A percentile compares a stretch with the other conserved stretches of the same genome.
phyloP scores from a whole-genome alignment of 352 stramenopile genomes.

The Paralagenidium karlingii region DNA sequence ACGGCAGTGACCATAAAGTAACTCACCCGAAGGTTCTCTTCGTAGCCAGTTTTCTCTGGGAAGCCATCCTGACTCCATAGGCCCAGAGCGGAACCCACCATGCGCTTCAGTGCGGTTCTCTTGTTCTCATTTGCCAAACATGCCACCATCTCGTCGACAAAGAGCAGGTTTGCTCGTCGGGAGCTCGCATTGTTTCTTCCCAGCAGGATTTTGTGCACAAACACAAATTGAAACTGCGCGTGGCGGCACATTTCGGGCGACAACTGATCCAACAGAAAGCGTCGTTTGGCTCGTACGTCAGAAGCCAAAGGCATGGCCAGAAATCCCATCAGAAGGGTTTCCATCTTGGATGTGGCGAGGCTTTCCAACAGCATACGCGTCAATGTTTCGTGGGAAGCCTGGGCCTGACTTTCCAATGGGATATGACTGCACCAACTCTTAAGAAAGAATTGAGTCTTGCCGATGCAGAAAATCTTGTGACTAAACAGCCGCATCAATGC shows the following conservation, averaged over 20 bases:
- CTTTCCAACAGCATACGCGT: too few species aligned
- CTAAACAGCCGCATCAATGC: slow-evolving; percentile 34
- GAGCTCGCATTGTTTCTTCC: slow-evolving; percentile 23
- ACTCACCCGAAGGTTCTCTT: slow-evolving; percentile 32
- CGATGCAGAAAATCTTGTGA: slow-evolving; percentile 52
- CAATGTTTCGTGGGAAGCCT: slow-evolving; percentile 2
- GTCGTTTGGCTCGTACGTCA: slow-evolving; percentile 24
- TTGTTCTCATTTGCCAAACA: slow-evolving; percentile 1
- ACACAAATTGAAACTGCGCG: slow-evolving; percentile 49
- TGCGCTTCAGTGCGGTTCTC: slow-evolving; percentile 10
- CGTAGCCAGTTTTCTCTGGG: slow-evolving; percentile 27
- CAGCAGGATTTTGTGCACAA: slow-evolving; percentile 50
- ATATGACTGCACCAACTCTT: slow-evolving; percentile 25
- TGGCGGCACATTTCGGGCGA: slow-evolving; percentile 16
- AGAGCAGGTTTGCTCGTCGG: slow-evolving; percentile 34
- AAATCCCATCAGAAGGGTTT: too few species aligned
- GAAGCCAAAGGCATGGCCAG: too few species aligned
- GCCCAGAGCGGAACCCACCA: slow-evolving; percentile 44
- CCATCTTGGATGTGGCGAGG: too few species aligned
- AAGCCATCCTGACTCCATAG: slow-evolving; percentile 52
- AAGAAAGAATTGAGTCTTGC: slow-evolving; percentile 22
- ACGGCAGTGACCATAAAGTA: slow-evolving; percentile 63
- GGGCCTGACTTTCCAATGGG: slow-evolving; percentile 5
- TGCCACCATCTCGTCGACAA: slow-evolving; percentile 30
- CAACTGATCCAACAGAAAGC: slow-evolving; percentile 25